These are phyloP conservation scores for Mortierella sp. DNA, from an alignment of 371 early-diverging fungal species.

Conservation along the genomic window DNA sequence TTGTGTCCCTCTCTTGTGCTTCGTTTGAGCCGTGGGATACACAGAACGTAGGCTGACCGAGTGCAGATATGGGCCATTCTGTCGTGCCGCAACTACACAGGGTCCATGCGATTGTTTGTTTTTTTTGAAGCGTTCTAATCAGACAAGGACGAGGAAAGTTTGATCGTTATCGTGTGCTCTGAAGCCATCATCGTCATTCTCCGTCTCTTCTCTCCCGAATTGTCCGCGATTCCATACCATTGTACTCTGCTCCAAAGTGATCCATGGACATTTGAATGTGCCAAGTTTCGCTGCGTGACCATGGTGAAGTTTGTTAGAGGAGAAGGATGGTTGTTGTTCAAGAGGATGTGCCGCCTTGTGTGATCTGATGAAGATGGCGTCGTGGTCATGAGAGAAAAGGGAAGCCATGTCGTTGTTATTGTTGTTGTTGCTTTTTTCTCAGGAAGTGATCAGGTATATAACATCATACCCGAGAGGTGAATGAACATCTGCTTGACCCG, in stretches of 20 bases:
- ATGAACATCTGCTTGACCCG: neutral
- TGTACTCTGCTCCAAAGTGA: no score
- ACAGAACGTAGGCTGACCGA: slow-evolving; percentile 7
- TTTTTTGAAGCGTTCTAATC: neutral
- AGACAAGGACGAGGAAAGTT: slow-evolving; percentile 1
- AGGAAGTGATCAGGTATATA: no score
- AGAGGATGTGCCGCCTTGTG: no score
- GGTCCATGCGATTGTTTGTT: slow-evolving; percentile 1
- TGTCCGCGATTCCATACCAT: no score
- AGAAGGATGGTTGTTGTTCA: no score
- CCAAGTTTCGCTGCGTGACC: no score
- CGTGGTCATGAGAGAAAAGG: neutral
- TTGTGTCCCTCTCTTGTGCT: neutral
- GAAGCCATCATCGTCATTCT: neutral
- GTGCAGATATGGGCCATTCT: no score
- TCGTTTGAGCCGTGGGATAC: slow-evolving; percentile 33
- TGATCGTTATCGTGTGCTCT: slow-evolving; percentile 48
- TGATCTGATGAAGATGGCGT: no score
- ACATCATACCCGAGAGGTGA: slow-evolving; percentile 4
- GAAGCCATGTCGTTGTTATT: neutral
- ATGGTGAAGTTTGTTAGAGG: no score
- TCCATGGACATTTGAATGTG: no score
- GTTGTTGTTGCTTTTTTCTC: no score
- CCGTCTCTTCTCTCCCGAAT: no score
- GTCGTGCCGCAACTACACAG: slow-evolving; percentile 4